A percentile compares a stretch with the other conserved stretches of the same genome.
These are phyloP conservation scores for Talaromyces funiculosus DNA, from an alignment of 2,329 filamentous ascomycete species.

Conservation along the genomic window DNA sequence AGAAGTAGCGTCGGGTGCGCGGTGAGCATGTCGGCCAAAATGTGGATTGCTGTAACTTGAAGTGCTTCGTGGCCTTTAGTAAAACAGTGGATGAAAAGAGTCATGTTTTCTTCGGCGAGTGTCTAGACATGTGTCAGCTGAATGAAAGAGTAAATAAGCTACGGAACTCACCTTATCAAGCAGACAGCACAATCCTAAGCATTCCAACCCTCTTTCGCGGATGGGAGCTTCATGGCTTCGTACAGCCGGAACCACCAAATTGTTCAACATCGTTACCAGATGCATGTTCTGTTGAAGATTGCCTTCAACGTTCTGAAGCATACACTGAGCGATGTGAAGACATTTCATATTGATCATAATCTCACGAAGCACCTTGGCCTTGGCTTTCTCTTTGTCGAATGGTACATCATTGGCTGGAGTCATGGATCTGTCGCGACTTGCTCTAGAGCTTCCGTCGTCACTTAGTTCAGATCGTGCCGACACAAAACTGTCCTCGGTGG, in stretches of 20 bases:
- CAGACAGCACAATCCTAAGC: conserved; percentile 83
- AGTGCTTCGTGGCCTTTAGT: conserved; percentile 84
- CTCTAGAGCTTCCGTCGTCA: conserved; percentile 48
- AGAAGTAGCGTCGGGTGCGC: conserved; percentile 78
- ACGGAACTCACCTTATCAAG: conserved; percentile 63
- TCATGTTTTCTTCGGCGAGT: conserved; percentile 85
- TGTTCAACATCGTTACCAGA: conserved; percentile 97
- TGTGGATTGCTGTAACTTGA: conserved; percentile 84
- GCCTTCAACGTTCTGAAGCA: conserved; percentile 87
- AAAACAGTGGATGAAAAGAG: conserved; percentile 93
- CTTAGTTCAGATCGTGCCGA: conserved; percentile 84
- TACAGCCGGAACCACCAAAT: conserved; percentile 89
- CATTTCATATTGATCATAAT: conserved; percentile 99
- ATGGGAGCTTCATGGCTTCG: conserved; percentile 89
- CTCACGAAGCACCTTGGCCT: conserved; percentile 67
- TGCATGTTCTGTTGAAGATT: conserved; percentile 84
- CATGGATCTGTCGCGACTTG: conserved; percentile 35
- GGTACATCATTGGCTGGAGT: conserved; percentile 49
- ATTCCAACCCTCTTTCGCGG: conserved; percentile 81
- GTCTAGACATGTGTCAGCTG: conserved; percentile 44
- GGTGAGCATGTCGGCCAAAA: conserved; percentile 86
- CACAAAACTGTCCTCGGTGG: conserved; percentile 78
- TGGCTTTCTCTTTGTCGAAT: conserved; percentile 53
- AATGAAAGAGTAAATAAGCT: neutral
- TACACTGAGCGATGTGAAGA: conserved; percentile 92